A percentile compares a stretch with the other conserved stretches of the same genome.
These are phyloP conservation scores for Cardamine occulta DNA, from an alignment of 345 rosid genomes.

Conservation along the genomic window DNA sequence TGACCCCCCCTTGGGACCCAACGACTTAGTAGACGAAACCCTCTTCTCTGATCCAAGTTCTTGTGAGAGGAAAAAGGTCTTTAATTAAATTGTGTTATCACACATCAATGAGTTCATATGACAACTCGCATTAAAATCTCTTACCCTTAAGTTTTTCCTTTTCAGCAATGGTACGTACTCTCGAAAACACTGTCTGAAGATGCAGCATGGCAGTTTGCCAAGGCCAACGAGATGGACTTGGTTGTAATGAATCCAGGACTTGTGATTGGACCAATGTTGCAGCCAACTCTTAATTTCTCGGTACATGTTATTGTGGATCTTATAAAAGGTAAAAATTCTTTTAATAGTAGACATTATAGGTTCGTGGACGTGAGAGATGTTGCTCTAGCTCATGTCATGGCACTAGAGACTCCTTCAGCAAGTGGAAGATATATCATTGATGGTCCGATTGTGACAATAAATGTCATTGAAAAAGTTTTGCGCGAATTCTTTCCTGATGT, in stretches of 20 bases:
- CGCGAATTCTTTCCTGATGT: slow-evolving; percentile 41
- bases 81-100: not conserved
- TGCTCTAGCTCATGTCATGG: slow-evolving; percentile 56
- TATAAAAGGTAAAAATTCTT: slow-evolving; percentile 40
- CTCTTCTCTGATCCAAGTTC: slow-evolving; percentile 45
- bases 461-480: slow-evolving; percentile 23
- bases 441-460: slow-evolving; percentile 21
- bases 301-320: slow-evolving; percentile 32
- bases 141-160: not conserved
- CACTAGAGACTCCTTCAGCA: slow-evolving; percentile 52
- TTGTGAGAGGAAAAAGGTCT: slow-evolving; percentile 9
- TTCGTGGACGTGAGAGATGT: slow-evolving; percentile 59
- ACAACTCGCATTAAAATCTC: too few relatives aligned
- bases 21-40: slow-evolving; percentile 50
- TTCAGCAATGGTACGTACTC: not conserved
- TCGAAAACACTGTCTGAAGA: not conserved
- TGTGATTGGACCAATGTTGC: slow-evolving; percentile 51
- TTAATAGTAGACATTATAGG: slow-evolving; percentile 26
- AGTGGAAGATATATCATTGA: slow-evolving; percentile 51
- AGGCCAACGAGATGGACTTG: slow-evolving; percentile 50
- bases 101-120: not conserved
- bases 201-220: slow-evolving; percentile 50
- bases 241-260: slow-evolving; percentile 48
- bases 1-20: slow-evolving; percentile 31
- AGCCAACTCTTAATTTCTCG: slow-evolving; percentile 44